Percentiles rank a stretch among this genome's conserved stretches.
phyloP scores from a whole-genome alignment of 495 filamentous ascomycete species.

The Lentithecium fluviatile region DNA sequence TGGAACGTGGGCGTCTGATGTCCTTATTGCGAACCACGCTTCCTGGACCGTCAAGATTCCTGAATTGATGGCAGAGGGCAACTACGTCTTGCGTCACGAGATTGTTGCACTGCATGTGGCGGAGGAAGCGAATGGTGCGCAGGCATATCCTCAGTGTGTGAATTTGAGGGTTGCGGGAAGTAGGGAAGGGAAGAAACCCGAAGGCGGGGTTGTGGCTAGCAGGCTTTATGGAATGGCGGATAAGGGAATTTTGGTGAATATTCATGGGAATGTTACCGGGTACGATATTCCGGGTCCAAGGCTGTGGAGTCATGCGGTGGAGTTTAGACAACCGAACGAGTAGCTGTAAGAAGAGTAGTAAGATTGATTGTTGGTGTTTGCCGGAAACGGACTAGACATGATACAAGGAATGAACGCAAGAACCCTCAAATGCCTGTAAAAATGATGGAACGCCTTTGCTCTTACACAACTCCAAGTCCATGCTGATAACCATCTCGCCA shows the following conservation, averaged over 20 bases:
- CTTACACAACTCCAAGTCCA: no score
- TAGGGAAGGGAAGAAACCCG: background rate
- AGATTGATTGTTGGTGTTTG: no score
- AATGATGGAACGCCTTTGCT: no score
- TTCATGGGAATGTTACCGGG: conserved; percentile 10
- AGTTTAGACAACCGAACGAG: conserved; percentile 16
- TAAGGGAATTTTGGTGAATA: conserved; percentile 23
- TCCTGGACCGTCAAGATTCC: conserved; percentile 31
- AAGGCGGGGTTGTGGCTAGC: conserved; percentile 10
- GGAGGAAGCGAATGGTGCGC: conserved; percentile 29
- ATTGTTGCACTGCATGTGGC: conserved; percentile 37
- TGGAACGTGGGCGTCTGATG: conserved; percentile 30
- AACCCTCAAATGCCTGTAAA: no score
- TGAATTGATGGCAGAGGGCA: conserved; percentile 8
- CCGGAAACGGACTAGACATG: no score
- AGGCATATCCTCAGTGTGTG: conserved; percentile 38
- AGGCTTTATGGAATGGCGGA: conserved; percentile 14
- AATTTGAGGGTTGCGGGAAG: conserved; percentile 32
- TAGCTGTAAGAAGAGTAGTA: no score
- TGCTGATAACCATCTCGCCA: no score
- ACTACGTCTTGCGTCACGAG: conserved; percentile 38
- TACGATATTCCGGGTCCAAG: conserved; percentile 21
- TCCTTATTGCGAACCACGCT: conserved; percentile 17
- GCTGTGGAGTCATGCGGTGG: conserved; percentile 9
- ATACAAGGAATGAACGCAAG: no score